These are phyloP conservation scores for Elongisporangium anandrum DNA, from an alignment of 352 stramenopile species.

Conservation along the genomic window DNA sequence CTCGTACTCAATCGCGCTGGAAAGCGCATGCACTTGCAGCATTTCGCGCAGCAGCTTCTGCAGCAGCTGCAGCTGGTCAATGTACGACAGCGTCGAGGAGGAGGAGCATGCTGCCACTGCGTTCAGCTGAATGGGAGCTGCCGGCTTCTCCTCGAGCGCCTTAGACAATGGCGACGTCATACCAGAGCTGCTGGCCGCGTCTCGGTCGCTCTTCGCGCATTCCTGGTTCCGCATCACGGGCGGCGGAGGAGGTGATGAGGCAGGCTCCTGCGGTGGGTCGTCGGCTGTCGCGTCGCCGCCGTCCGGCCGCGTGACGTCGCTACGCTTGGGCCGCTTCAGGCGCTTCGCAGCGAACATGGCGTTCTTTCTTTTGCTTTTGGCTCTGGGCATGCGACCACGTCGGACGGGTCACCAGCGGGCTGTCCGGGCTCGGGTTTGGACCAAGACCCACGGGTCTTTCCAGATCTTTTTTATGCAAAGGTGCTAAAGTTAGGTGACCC, in stretches of 20 bases:
- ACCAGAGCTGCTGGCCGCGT: neutral
- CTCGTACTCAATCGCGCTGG: constrained; percentile 25
- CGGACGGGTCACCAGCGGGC: neutral
- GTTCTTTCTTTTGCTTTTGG: neutral
- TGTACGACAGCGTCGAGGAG: constrained; percentile 11
- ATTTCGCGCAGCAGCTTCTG: constrained; percentile 27
- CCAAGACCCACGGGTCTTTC: neutral
- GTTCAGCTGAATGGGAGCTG: neutral
- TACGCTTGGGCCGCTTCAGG: neutral
- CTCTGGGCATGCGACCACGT: neutral
- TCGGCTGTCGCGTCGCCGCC: neutral
- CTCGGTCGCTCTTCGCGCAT: neutral
- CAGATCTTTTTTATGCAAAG: neutral
- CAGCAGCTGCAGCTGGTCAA: constrained; percentile 20
- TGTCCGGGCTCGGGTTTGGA: neutral
- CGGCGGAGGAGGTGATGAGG: neutral
- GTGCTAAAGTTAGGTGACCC: neutral
- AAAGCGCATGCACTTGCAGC: constrained; percentile 35
- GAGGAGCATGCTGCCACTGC: neutral
- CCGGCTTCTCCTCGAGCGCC: neutral
- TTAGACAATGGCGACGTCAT: neutral
- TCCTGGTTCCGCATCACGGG: neutral
- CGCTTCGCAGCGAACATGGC: neutral
- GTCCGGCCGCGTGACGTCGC: neutral
- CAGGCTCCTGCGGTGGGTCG: neutral